Base-by-base conservation (phyloP, 2,329 filamentous ascomycete genomes). In the Botrytis paeoniae region DNA sequence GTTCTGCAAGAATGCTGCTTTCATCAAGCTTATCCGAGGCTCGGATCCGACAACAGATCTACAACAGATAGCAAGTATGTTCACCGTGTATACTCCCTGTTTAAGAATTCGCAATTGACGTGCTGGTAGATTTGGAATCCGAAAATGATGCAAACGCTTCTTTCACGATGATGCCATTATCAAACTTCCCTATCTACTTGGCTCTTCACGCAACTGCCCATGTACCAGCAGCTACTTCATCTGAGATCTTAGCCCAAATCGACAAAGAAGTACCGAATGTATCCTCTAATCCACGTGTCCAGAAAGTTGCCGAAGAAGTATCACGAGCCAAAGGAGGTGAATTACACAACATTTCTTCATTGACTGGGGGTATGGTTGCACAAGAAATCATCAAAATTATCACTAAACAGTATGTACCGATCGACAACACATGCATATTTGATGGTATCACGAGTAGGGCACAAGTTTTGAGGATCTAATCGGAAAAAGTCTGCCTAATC, bases 351-450 rank as follows among this genome's bases (percentile, higher is more conserved):
- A 93, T 97, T 72, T 92, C 95, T 45, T 91, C 95, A 39, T 84
- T 97, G 72, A 92, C 91, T 1, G 97, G 96, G 43, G 97, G 96
- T 4, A 92, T 99, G 85, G 92, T 97, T 65, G 94, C 95, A n/a
- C 97, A 99, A 83, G 96, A 99, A 84, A 89, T 95, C 75, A 97
- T 99, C 84, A 99, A 99, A 82, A 89, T 95, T 73, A 88, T 92
- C 78, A 92, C 91, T 20, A 89, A 89, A 79, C 91, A 93, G 83
- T 93, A 92, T 82, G 85, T 92, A 61, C 90, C 91, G 37, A 88
- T 92, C 75, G 89, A 92, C 78, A 91, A 92, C 81, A 91, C 89
- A 25, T 92, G 90, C 79, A 85, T 93, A 75, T 92, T 91, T 77
- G 90, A 92, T 83, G 91, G 90, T 35, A 89, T 92, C 60, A 75